These are phyloP conservation scores for Leccinum imitatum DNA, from an alignment of 768 basidiomycete genomes.

Conservation along the genomic window DNA sequence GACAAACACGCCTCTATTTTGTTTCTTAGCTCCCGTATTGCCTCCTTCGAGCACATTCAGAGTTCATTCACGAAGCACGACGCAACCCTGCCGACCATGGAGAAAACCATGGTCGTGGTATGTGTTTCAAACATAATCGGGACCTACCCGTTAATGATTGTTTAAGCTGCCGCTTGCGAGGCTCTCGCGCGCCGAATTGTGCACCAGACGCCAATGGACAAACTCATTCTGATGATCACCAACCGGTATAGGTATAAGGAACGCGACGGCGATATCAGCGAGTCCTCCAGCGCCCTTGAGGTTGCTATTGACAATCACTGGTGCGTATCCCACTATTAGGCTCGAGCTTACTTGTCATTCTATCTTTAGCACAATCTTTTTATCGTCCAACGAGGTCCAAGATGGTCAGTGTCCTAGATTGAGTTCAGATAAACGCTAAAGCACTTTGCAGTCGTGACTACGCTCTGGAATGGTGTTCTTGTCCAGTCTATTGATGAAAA, in stretches of 20 bases:
- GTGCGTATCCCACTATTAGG: conserved; percentile 37
- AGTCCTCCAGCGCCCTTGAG: conserved; percentile 77
- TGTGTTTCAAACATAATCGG: conserved; percentile 11
- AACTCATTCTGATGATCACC: conserved; percentile 69
- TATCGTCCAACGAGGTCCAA: conserved; percentile 85
- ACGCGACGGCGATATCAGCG: conserved; percentile 73
- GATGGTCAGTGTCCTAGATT: conserved; percentile 48
- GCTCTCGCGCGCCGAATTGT: conserved; percentile 79
- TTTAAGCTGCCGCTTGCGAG: conserved; percentile 76
- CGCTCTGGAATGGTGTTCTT: conserved; percentile 80
- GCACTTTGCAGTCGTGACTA: conserved; percentile 60
- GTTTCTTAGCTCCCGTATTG: conserved; percentile 73
- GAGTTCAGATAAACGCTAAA: conserved; percentile 5
- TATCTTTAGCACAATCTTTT: conserved; percentile 64
- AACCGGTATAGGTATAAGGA: conserved; percentile 72
- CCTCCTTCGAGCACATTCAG: conserved; percentile 70
- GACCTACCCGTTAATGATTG: not conserved
- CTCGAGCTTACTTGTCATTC: conserved; percentile 3
- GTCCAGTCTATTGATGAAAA: conserved; percentile 75
- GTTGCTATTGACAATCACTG: conserved; percentile 91
- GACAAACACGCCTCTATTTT: not conserved
- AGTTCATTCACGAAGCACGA: conserved; percentile 82
- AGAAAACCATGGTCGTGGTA: conserved; percentile 81
- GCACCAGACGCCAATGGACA: conserved; percentile 64
- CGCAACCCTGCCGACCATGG: conserved; percentile 82